Base-by-base conservation (phyloP, 805 yeast species). In the Teunomyces cretensis region DNA sequence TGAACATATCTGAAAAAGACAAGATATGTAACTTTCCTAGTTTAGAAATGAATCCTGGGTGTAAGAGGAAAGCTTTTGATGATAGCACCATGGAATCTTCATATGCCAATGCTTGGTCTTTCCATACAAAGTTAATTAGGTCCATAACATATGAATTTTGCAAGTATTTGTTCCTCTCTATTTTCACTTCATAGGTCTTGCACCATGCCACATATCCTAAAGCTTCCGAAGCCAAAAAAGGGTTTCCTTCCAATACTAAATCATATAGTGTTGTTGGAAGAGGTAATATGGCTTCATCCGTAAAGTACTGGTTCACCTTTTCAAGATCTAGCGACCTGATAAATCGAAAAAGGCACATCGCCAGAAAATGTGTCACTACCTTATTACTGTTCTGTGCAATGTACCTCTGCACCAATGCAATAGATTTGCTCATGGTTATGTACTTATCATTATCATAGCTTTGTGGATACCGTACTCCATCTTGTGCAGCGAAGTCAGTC, bases 81-180 rank as follows among this genome's bases (percentile, higher is more conserved):
- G 65, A 58, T 0, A 71, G 54, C 1, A 55, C 57, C 2, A 56
- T 47, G 9, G 53, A 47, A 2, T 22, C 33, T 19, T 59, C 70
- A n/a, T 56, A 56, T 19, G 68, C 68, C 49, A 80, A 74, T 1
- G 81, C 78, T 52, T 67, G 71, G 49, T 80, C 78, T 47, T 84
- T 60, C 86, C 86, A 82, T 0, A 77, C 39, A 11, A 75, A 63
- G 46, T 82, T 81, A 48, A 83, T 69, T 6, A 75, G 55, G 53
- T 82, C 86, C 72, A 79, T 74, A 8, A 81, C 74, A 46, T 73
- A 77, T 0, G 79, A 61, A 45, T 80, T 80, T 39, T 75, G 80
- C 4, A 75, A 40, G 8, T 52, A 50, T 42, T 70, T 68, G 30
- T 57, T 49, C 3, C 50, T 31, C 6, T 49, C 50, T 4, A 51